Conservation (phyloP, 495 filamentous ascomycete genomes). For the Filosporella fistucella region DNA sequence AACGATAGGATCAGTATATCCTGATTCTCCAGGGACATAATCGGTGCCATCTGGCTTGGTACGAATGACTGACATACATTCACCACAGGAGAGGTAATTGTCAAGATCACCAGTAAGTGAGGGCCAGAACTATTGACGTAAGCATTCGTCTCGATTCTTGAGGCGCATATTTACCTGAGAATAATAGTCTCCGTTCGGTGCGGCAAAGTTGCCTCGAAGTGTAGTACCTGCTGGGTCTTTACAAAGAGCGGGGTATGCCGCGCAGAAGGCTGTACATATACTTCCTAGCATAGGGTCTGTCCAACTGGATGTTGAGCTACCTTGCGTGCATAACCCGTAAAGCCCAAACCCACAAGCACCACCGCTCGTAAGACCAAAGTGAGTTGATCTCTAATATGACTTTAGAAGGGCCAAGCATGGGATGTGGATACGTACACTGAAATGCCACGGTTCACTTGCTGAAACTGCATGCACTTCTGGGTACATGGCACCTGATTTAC, state of each 20-base stretch:
- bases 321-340: constrained; percentile 11
- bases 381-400: constrained; percentile 14
- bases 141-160: not conserved
- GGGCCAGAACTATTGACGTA: constrained; percentile 10
- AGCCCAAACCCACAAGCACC: constrained; percentile 16
- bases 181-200: constrained; percentile 16
- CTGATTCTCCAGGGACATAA: constrained; percentile 7
- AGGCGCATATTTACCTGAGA: constrained; percentile 2
- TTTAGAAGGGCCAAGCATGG: no score
- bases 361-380: constrained; percentile 12
- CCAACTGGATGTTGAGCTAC: constrained; percentile 7
- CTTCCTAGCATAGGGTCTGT: constrained; percentile 10
- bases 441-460: constrained; percentile 9
- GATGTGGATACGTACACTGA: constrained; percentile 14
- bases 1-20: constrained; percentile 12
- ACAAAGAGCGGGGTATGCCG: constrained; percentile 11
- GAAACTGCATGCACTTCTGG: constrained; percentile 2
- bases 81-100: constrained; percentile 16
- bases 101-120: constrained; percentile 14
- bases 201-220: constrained; percentile 12
- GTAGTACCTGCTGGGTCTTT: constrained; percentile 9
- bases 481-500: constrained; percentile 15
- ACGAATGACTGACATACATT: constrained; percentile 12
- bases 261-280: constrained; percentile 14
- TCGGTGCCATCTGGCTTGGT: constrained; percentile 11